phyloP scores from a whole-genome alignment of 257 asterid genomes.

The Rubia yunnanensis region DNA sequence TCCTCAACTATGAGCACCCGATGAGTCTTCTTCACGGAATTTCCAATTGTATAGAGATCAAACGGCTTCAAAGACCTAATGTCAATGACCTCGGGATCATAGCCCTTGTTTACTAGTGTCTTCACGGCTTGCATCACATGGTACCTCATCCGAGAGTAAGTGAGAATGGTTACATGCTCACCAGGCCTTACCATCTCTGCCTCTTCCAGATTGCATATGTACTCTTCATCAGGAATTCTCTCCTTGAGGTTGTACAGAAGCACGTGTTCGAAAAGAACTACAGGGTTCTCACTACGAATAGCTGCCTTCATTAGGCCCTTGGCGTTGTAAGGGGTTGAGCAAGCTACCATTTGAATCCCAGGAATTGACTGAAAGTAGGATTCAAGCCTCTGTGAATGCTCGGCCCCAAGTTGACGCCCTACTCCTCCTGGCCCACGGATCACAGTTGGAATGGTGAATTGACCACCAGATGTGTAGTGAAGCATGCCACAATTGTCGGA shows the following conservation, averaged over 20 bases:
- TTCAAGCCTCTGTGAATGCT: conserved; percentile 51
- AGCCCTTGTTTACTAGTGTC: conserved; percentile 44
- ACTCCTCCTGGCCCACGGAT: conserved; percentile 61
- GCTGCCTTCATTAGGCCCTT: conserved; percentile 57
- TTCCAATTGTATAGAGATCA: conserved; percentile 43
- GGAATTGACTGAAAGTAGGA: conserved; percentile 53
- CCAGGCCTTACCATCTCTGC: conserved; percentile 63
- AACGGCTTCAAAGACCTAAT: conserved; percentile 53
- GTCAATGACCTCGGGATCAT: conserved; percentile 52
- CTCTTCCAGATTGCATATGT: conserved; percentile 40
- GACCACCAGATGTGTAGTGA: conserved; percentile 54
- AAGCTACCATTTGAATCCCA: conserved; percentile 48
- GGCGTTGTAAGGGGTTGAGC: conserved; percentile 50
- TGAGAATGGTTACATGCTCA: conserved; percentile 36
- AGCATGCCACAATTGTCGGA: conserved; percentile 57
- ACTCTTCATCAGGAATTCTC: conserved; percentile 50
- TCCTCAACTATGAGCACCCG: conserved; percentile 50
- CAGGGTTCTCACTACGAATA: conserved; percentile 50
- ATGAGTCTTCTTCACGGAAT: conserved; percentile 49
- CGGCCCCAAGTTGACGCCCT: conserved; percentile 57
- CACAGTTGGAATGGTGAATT: conserved; percentile 45
- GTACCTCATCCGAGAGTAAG: conserved; percentile 53
- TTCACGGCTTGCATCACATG: conserved; percentile 58
- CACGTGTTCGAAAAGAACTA: conserved; percentile 45
- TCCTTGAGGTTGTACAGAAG: conserved; percentile 50